Percentiles rank a stretch among this genome's conserved stretches.
phyloP scores from a whole-genome alignment of 441 rosid species.

The Gossypium gossypioides region DNA sequence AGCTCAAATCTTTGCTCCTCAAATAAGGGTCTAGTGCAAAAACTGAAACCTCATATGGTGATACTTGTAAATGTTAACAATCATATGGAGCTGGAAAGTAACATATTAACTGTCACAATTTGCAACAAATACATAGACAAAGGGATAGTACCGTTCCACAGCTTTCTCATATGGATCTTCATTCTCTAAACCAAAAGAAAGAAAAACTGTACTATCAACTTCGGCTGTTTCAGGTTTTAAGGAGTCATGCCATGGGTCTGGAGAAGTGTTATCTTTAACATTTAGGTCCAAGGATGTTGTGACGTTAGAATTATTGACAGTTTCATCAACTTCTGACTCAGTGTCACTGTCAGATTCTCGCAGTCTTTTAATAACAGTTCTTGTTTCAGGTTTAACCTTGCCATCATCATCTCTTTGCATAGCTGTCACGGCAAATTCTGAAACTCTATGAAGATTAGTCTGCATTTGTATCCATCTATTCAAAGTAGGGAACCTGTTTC shows the following conservation, averaged over 20 bases:
- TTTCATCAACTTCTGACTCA: conserved; percentile 70
- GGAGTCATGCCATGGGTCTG: conserved; percentile 28
- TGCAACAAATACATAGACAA: background rate
- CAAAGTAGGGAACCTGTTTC: conserved; percentile 77
- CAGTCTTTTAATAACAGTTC: conserved; percentile 64
- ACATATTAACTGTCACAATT: background rate
- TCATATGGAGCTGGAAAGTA: conserved; percentile 1
- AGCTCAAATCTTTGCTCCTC: conserved; percentile 5
- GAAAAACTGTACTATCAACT: conserved; percentile 59
- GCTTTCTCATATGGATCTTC: conserved; percentile 91
- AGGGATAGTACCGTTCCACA: conserved; percentile 53
- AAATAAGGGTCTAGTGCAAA: background rate
- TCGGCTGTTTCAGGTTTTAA: conserved; percentile 38
- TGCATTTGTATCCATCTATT: conserved; percentile 99
- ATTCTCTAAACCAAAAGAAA: conserved; percentile 89
- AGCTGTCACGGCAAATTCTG: conserved; percentile 80
- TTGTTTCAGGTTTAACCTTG: conserved; percentile 44
- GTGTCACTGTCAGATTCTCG: conserved; percentile 71
- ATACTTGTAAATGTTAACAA: background rate
- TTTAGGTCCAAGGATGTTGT: conserved; percentile 34
- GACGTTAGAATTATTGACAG: conserved; percentile 29
- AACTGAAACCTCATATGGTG: background rate
- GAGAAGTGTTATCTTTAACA: conserved; percentile 36
- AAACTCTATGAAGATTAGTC: conserved; percentile 90
- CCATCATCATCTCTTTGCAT: conserved; percentile 40